These are phyloP conservation scores for Talinum fruticosum DNA, from an alignment of 148 eudicot genomes.

Conservation along the genomic window DNA sequence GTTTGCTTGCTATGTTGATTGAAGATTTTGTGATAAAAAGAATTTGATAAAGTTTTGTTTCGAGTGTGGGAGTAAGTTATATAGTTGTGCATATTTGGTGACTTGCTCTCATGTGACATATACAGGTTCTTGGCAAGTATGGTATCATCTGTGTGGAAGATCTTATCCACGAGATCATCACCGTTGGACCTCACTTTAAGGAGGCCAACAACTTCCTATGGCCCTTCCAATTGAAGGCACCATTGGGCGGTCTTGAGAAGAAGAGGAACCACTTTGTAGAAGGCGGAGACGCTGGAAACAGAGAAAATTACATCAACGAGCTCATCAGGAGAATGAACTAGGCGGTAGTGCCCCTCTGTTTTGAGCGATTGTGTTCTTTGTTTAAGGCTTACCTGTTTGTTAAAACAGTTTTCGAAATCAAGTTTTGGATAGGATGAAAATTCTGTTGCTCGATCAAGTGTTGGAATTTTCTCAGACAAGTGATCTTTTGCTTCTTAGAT, in stretches of 20 bases:
- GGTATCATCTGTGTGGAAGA: constrained; percentile 63
- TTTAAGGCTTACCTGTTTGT: neutral
- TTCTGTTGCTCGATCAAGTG: neutral
- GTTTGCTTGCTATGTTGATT: no score
- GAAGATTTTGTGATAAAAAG: no score
- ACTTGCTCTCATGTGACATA: neutral
- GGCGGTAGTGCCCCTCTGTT: neutral
- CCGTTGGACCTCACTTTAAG: constrained; percentile 68
- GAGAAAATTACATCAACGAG: constrained; percentile 55
- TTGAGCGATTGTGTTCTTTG: neutral
- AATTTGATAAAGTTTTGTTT: no score
- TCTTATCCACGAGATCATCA: constrained; percentile 60
- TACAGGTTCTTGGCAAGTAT: constrained; percentile 51
- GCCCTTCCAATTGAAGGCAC: constrained; percentile 67
- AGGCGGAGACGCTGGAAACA: constrained; percentile 75
- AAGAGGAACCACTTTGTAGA: constrained; percentile 75
- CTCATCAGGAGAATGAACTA: constrained; percentile 79
- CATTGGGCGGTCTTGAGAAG: constrained; percentile 64
- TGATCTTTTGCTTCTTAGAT: neutral
- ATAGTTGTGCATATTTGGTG: neutral
- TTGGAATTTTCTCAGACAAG: neutral
- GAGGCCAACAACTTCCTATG: constrained; percentile 75
- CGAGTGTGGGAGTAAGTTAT: neutral
- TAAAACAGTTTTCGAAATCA: neutral
- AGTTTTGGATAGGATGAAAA: constrained; percentile 11